phyloP scores from a whole-genome alignment of 139 green algal genomes.

The Nannochloris sp. region DNA sequence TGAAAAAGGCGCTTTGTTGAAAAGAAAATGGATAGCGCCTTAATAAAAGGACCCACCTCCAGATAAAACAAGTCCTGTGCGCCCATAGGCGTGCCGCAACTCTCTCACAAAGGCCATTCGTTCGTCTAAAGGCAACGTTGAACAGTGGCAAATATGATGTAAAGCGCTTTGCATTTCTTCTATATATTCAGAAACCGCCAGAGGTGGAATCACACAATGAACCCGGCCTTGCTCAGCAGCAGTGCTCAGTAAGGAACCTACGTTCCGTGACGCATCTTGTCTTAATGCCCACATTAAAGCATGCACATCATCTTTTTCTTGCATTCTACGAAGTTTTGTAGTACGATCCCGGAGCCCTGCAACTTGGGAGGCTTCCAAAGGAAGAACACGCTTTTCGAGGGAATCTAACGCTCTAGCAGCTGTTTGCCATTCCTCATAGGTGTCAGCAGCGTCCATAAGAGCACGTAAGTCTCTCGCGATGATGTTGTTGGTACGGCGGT shows the following conservation, averaged over 20 bases:
- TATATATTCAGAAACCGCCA: slow-evolving; percentile 81
- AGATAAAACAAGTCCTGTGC: slow-evolving; percentile 87
- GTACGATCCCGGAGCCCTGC: neutral
- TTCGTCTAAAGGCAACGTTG: slow-evolving; percentile 62
- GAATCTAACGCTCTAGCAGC: neutral
- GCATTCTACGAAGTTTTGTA: neutral
- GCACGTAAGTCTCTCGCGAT: no score
- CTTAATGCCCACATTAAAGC: neutral
- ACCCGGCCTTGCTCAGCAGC: slow-evolving; percentile 4
- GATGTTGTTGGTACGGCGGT: no score
- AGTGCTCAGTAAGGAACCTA: neutral
- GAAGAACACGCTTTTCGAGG: neutral
- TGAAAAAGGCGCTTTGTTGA: no score
- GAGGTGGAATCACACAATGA: slow-evolving; percentile 51
- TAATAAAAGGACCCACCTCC: slow-evolving; percentile 62
- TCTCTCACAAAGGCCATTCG: slow-evolving; percentile 86
- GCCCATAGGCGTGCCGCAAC: slow-evolving; percentile 85
- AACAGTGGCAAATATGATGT: slow-evolving; percentile 1
- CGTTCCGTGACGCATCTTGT: neutral
- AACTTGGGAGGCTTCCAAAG: neutral
- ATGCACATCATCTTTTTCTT: neutral
- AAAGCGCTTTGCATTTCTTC: slow-evolving; percentile 72
- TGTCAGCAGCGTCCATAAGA: no score
- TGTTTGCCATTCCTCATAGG: neutral
- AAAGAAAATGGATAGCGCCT: no score